Base-by-base conservation (phyloP, 495 filamentous ascomycete species). In the Massariosphaeria phaeospora region DNA sequence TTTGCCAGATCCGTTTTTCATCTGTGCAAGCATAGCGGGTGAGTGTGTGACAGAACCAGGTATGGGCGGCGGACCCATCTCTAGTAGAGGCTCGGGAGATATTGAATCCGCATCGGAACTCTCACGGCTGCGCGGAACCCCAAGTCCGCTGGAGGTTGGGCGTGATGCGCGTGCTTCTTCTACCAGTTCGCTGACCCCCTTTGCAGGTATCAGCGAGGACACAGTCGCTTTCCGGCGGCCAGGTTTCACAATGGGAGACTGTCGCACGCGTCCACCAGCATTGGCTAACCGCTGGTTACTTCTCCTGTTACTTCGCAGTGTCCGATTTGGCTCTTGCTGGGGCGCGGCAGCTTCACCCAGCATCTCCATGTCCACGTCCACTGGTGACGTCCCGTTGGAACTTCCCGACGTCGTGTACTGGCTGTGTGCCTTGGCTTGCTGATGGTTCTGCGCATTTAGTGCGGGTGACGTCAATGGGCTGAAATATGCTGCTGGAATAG, bases 401-500 rank as follows among this genome's bases (percentile, higher is more conserved):
- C 66, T 70, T 10, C 61, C 64, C 15, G 61, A 64, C 8, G 55
- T 57, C 12, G 29, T 52, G 42, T 64, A 54, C 11, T 64, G 57
- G 57, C 57, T 53, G 48, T 59, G 50, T 44, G 48, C 35, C 20
- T 48, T 29, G 25, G 18, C 25, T 15, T 53, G 38, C 40, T 48
- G 47, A 29, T 67, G 66, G 29, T 82, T 82, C 66, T 94, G 89
- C 10, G 88, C 86, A 67, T 91, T 83, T 27, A 96, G 76, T 3
- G 91, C 91, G 0, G 93, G 93, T 21, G 93, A 96, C 1, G 86
- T 94, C 38, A 98, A 74, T 4, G 93, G 93, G 60, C 89, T 96
- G 65, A 97, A 95, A 68, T 93, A 91, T 36, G 89, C 88, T n/a
- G 85, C 83, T 9, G 86, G 85, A 11, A 89, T 81, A 11, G 84